These are phyloP conservation scores for Raffaelea deltoideospora DNA, from an alignment of 2,329 filamentous ascomycete species.

Conservation along the genomic window DNA sequence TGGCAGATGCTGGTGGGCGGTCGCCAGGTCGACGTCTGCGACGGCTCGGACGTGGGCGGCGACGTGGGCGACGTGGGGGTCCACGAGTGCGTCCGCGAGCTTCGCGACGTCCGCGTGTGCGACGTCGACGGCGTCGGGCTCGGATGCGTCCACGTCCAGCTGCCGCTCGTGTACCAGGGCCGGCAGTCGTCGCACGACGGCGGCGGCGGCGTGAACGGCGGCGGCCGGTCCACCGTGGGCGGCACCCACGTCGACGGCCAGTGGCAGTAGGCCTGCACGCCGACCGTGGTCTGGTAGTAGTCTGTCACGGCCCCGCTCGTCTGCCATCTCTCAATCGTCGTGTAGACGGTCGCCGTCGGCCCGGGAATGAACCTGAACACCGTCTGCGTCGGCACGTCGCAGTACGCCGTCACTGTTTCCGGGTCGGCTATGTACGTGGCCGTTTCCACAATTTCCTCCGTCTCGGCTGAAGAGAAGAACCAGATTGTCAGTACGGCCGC, in stretches of 20 bases:
- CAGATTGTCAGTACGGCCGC: too few species aligned
- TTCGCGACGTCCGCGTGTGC: background rate
- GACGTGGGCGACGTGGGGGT: background rate
- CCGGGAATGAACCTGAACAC: conserved; percentile 7
- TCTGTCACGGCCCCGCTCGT: conserved; percentile 8
- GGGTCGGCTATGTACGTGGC: conserved; percentile 2
- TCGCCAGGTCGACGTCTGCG: background rate
- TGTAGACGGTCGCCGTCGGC: conserved; percentile 6
- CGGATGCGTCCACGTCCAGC: conserved; percentile 4
- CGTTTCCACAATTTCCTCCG: conserved; percentile 2
- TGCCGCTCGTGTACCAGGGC: conserved; percentile 6
- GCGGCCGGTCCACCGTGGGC: conserved; percentile 3
- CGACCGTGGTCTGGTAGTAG: conserved; percentile 9
- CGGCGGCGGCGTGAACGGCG: conserved; percentile 3
- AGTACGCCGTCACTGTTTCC: conserved; percentile 4
- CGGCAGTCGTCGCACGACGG: conserved; percentile 1
- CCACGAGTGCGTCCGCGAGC: background rate
- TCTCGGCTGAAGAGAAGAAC: too few species aligned
- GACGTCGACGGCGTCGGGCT: background rate
- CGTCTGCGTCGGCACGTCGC: conserved; percentile 8
- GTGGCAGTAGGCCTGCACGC: conserved; percentile 8
- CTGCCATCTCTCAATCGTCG: conserved; percentile 5
- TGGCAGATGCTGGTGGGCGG: too few species aligned
- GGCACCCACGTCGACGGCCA: conserved; percentile 5
- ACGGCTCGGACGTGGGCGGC: background rate